Conservation (phyloP, 108 stramenopile species). For the Aurantiochytrium sp. region DNA sequence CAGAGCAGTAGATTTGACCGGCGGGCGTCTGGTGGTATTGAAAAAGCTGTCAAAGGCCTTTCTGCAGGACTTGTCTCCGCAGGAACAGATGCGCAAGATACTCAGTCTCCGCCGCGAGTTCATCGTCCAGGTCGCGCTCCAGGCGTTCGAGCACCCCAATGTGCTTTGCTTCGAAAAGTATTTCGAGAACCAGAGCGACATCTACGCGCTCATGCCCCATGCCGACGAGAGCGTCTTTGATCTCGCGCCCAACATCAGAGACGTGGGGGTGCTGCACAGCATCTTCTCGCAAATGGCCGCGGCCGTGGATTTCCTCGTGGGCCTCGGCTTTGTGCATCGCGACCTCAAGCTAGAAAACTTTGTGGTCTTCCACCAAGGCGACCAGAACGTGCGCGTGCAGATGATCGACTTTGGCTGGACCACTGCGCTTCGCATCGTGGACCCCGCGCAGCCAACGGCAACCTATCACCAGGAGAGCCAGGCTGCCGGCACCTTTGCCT, state of each 20-base stretch:
- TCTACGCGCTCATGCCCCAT: neutral
- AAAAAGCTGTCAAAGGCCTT: neutral
- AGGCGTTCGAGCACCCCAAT: neutral
- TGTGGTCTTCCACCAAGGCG: neutral
- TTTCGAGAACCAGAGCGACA: neutral
- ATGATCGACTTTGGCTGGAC: conserved; percentile 7
- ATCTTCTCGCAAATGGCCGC: neutral
- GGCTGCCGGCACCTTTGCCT: neutral
- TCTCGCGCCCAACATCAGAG: neutral
- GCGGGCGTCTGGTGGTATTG: neutral
- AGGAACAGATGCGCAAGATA: neutral
- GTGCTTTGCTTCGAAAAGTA: neutral
- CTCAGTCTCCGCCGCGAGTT: neutral
- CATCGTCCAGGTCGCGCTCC: neutral
- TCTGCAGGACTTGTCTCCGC: neutral
- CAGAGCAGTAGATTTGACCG: neutral
- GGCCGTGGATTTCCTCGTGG: neutral
- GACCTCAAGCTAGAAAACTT: conserved; percentile 15
- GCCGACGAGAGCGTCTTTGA: neutral
- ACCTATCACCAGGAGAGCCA: neutral
- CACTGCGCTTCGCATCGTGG: neutral
- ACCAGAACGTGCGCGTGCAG: neutral
- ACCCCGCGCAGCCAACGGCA: neutral
- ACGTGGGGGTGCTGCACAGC: neutral
- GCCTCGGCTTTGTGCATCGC: neutral